phyloP scores from a whole-genome alignment of 2,329 filamentous ascomycete species.

The Fusarium sp. region DNA sequence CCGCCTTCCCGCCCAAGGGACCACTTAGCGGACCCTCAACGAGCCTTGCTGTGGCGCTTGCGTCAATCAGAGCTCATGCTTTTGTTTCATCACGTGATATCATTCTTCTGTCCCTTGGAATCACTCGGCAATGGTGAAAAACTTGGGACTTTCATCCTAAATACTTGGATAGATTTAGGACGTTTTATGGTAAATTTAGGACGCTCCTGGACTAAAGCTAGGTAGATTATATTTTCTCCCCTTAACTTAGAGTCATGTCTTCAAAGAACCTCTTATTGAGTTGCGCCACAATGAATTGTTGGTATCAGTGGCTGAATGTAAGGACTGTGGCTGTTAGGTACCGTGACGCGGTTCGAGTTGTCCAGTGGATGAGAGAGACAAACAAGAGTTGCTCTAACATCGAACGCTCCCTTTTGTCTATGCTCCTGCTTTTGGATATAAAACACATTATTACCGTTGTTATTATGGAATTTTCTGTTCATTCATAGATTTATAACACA shows the following conservation, averaged over 20 bases:
- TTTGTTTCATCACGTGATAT: slow-evolving; percentile 31
- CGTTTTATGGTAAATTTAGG: too few relatives aligned
- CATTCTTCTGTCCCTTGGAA: neutral
- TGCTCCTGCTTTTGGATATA: neutral
- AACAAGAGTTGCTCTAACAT: slow-evolving; percentile 25
- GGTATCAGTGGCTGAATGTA: slow-evolving; percentile 7
- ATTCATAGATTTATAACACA: neutral
- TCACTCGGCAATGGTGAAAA: neutral
- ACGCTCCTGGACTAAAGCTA: neutral
- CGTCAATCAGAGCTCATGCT: slow-evolving; percentile 26
- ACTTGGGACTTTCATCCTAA: neutral
- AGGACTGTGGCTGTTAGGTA: slow-evolving; percentile 22
- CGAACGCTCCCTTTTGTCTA: slow-evolving; percentile 8
- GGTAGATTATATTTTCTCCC: neutral
- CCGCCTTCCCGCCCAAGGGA: slow-evolving; percentile 40
- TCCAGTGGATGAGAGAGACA: slow-evolving; percentile 29
- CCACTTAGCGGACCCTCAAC: slow-evolving; percentile 31
- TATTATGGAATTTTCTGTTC: neutral
- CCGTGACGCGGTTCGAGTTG: slow-evolving; percentile 30
- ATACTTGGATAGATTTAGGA: neutral
- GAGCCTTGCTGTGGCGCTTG: slow-evolving; percentile 28
- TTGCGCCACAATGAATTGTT: slow-evolving; percentile 2
- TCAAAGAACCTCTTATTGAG: neutral
- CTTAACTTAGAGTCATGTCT: neutral
- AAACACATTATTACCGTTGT: neutral